Percentiles rank a stretch among this genome's conserved stretches.
phyloP scores from a whole-genome alignment of 1,284 basidiomycete genomes.

The Microbotryum silenes-acaulis region DNA sequence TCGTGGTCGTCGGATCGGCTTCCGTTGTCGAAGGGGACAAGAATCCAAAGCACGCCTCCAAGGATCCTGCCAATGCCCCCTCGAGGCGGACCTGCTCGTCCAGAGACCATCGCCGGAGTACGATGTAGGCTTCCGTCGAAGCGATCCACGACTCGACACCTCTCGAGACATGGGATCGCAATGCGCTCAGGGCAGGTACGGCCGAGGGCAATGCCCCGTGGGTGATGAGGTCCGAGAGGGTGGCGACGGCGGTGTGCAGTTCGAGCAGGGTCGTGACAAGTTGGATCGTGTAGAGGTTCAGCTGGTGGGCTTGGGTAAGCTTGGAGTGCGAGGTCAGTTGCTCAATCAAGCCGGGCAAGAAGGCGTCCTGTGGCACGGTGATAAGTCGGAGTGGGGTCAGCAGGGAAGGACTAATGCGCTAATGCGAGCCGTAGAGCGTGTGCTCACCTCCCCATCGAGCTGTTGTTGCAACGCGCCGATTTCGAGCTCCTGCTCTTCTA shows the following conservation, averaged over 20 bases:
- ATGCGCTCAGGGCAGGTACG: constrained; percentile 1
- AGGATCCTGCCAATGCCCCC: constrained; percentile 7
- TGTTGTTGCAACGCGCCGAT: constrained; percentile 11
- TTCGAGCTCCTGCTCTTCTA: constrained; percentile 19
- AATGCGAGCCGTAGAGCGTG: background rate
- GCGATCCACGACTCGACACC: constrained; percentile 26
- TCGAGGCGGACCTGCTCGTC: constrained; percentile 26
- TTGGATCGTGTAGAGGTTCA: constrained; percentile 8
- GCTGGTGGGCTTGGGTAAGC: constrained; percentile 17
- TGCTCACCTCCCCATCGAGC: constrained; percentile 14
- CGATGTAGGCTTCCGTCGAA: constrained; percentile 17
- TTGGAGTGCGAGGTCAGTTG: constrained; percentile 16
- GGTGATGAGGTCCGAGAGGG: constrained; percentile 13
- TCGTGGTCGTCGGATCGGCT: too few relatives aligned
- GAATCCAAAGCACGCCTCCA: constrained; percentile 26
- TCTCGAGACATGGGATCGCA: constrained; percentile 3
- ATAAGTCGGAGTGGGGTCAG: background rate
- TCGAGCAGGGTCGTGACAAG: constrained; percentile 17
- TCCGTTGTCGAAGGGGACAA: background rate
- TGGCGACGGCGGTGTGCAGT: constrained; percentile 11
- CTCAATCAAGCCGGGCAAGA: constrained; percentile 19
- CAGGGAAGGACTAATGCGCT: too few relatives aligned
- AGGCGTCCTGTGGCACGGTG: constrained; percentile 4
- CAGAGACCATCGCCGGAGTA: constrained; percentile 18
- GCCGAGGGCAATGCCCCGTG: constrained; percentile 14